Evolutionary conservation across 2,329 filamentous ascomycete species (phyloP).

Genomic region (Cladophialophora psammophila): DNA sequence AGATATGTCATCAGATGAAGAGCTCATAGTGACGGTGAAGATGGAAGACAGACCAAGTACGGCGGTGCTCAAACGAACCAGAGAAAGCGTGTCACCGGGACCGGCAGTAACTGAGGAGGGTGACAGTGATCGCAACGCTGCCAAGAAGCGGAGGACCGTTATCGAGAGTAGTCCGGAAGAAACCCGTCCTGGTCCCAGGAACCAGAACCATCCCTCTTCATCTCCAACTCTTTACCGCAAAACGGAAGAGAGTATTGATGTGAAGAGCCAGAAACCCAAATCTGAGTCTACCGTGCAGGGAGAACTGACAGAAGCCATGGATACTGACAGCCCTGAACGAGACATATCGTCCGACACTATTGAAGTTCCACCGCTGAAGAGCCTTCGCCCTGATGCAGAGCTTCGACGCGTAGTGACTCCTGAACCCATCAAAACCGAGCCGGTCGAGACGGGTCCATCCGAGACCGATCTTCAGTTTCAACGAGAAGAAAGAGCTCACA

Average conservation of each 20-base stretch:
- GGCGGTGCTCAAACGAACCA: conserved; percentile 49
- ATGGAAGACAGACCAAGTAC: conserved; percentile 25
- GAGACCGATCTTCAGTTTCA: conserved; percentile 28
- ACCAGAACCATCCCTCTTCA: conserved; percentile 16
- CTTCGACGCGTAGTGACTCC: conserved; percentile 26
- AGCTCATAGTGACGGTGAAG: conserved; percentile 27
- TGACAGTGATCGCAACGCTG: conserved; percentile 40
- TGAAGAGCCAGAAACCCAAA: neutral
- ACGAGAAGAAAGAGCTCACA: conserved; percentile 23
- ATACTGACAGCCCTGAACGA: conserved; percentile 21
- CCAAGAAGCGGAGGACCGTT: conserved; percentile 54
- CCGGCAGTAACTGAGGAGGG: conserved; percentile 24
- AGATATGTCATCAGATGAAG: conserved; percentile 42
- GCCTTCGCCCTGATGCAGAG: too few relatives aligned
- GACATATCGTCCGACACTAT: conserved; percentile 14
- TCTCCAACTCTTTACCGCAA: conserved; percentile 22
- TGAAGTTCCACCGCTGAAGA: neutral
- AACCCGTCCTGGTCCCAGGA: conserved; percentile 37
- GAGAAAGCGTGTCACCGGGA: conserved; percentile 53
- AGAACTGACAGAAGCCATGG: neutral
- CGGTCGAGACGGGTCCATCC: conserved; percentile 32
- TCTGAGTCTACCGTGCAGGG: neutral
- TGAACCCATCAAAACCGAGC: conserved; percentile 37
- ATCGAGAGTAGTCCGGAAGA: conserved; percentile 50
- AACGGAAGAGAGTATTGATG: conserved; percentile 8